Percentiles rank a stretch among this genome's conserved stretches.
These are phyloP conservation scores for Thuidium tamariscinum DNA, from an alignment of 225 moss, liverwort and hornwort species.

Conservation along the genomic window DNA sequence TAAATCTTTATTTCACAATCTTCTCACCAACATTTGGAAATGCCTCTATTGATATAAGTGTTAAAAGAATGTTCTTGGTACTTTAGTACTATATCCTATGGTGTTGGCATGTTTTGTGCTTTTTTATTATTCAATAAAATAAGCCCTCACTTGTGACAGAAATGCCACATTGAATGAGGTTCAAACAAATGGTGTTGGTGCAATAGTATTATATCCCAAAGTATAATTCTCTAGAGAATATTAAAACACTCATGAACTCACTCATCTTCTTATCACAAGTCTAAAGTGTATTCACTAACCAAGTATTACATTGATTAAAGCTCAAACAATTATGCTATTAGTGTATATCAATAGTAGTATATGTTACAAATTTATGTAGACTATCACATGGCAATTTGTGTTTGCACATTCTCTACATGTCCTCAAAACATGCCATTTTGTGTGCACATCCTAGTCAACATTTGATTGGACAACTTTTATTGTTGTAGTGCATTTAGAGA, in stretches of 20 bases:
- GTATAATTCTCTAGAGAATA: background rate
- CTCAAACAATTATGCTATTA: background rate
- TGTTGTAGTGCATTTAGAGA: background rate
- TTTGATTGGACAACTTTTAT: background rate
- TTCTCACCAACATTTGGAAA: background rate
- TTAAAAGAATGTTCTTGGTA: background rate
- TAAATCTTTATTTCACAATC: background rate
- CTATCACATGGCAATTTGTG: background rate
- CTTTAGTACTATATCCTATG: background rate
- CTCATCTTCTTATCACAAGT: background rate
- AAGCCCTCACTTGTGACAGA: fast-evolving
- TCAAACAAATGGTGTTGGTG: background rate
- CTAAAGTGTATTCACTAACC: background rate
- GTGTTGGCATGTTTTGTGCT: fast-evolving
- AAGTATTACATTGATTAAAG: too few relatives aligned
- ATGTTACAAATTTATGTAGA: background rate
- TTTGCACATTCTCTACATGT: background rate
- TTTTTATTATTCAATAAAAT: background rate
- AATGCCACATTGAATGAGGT: background rate
- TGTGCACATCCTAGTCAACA: fast-evolving
- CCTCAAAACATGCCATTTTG: background rate
- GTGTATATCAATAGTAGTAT: background rate
- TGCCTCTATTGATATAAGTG: background rate
- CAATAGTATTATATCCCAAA: background rate
- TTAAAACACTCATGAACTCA: background rate